Conservation (phyloP, 192 early-diverging fungal genomes). For the Mortierella claussenii region DNA sequence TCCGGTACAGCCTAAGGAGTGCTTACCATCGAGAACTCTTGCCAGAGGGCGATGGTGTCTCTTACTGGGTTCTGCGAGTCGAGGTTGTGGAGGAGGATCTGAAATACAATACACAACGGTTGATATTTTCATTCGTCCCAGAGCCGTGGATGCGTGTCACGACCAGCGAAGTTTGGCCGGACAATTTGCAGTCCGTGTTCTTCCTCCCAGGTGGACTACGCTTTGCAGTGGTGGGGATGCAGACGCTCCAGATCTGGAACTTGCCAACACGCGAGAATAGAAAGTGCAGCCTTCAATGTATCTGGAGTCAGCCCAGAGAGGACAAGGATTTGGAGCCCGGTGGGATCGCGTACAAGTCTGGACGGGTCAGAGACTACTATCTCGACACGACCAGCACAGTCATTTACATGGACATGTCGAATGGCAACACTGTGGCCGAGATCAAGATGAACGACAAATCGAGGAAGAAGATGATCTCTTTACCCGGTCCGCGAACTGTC, state of each 20-base stretch:
- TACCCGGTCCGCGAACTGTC: conserved; percentile 32
- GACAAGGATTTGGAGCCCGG: conserved; percentile 4
- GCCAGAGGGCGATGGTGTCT: conserved; percentile 42
- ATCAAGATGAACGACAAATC: conserved; percentile 41
- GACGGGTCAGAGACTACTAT: conserved; percentile 37
- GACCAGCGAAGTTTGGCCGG: conserved; percentile 29
- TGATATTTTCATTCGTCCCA: conserved; percentile 45
- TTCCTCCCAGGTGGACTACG: conserved; percentile 31
- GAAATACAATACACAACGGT: background rate
- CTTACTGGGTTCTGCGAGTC: conserved; percentile 47
- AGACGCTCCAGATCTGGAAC: conserved; percentile 49
- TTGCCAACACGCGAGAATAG: conserved; percentile 29
- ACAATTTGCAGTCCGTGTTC: conserved; percentile 26
- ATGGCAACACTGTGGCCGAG: conserved; percentile 24
- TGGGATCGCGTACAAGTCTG: conserved; percentile 7
- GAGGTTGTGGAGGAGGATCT: conserved; percentile 27
- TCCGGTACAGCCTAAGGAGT: conserved; percentile 24
- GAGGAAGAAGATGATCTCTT: conserved; percentile 14
- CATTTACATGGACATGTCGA: conserved; percentile 15
- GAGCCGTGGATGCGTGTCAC: conserved; percentile 52
- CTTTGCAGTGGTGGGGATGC: conserved; percentile 28
- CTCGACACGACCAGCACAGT: conserved; percentile 9
- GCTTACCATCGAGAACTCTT: conserved; percentile 35
- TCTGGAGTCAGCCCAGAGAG: conserved; percentile 51
- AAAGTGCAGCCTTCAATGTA: conserved; percentile 42